A percentile compares a stretch with the other conserved stretches of the same genome.
phyloP scores from a whole-genome alignment of 2,329 filamentous ascomycete species.

The Talaromyces sp. region DNA sequence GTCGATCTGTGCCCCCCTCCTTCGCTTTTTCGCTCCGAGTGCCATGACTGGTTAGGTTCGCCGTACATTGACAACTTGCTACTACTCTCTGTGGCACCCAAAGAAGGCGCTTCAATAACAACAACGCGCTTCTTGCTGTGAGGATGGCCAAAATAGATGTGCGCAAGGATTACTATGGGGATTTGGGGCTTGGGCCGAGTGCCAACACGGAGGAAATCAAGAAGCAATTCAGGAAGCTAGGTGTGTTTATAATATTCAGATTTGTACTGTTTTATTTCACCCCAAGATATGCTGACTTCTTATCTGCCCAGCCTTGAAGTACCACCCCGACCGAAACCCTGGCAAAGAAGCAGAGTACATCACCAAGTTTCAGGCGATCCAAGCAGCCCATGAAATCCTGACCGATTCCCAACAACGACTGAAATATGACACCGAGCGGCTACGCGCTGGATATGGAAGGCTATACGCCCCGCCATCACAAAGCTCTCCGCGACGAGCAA shows the following conservation, averaged over 20 bases:
- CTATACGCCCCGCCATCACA: constrained; percentile 20
- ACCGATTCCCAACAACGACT: constrained; percentile 53
- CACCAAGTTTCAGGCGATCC: constrained; percentile 78
- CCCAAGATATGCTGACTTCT: neutral
- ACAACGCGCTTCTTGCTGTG: constrained; percentile 16
- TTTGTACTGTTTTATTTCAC: neutral
- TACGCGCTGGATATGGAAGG: constrained; percentile 43
- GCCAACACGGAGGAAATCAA: constrained; percentile 72
- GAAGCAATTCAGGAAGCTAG: constrained; percentile 79
- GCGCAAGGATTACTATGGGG: constrained; percentile 75
- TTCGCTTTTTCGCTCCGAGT: neutral
- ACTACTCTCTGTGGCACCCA: neutral
- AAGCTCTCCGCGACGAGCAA: constrained; percentile 24
- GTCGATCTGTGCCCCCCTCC: neutral
- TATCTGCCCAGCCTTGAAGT: constrained; percentile 61
- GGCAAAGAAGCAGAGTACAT: constrained; percentile 75
- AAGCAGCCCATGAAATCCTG: constrained; percentile 76
- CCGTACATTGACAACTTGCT: constrained; percentile 11
- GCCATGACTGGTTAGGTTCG: constrained; percentile 10
- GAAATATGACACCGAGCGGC: constrained; percentile 59
- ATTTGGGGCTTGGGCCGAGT: constrained; percentile 65
- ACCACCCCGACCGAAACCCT: constrained; percentile 84
- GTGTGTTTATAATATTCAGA: constrained; percentile 37
- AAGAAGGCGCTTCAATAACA: constrained; percentile 11
- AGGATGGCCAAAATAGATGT: constrained; percentile 65